phyloP scores from a whole-genome alignment of 1,284 basidiomycete genomes.

The Tetrapyrgos nigripes region DNA sequence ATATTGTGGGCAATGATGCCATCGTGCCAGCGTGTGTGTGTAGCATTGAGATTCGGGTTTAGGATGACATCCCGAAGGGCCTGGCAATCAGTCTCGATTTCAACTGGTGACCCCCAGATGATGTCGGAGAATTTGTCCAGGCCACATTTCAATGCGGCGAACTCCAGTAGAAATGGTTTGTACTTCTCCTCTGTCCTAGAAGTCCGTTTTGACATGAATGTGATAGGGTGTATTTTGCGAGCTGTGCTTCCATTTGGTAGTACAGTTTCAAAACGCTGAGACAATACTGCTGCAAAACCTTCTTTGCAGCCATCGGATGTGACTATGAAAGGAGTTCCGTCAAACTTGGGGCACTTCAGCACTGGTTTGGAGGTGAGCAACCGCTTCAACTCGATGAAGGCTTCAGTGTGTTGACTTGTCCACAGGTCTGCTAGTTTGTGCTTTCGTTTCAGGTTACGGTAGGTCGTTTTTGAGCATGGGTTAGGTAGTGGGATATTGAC shows the following conservation, averaged over 20 bases:
- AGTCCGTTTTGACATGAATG: slow-evolving; percentile 9
- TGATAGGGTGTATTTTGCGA: background rate
- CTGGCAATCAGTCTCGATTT: slow-evolving; percentile 25
- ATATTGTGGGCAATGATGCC: slow-evolving; percentile 18
- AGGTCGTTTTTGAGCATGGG: slow-evolving; percentile 27
- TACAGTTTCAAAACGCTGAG: slow-evolving; percentile 9
- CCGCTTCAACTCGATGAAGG: slow-evolving; percentile 23
- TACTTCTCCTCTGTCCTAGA: too few species aligned
- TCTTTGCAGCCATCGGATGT: too few species aligned
- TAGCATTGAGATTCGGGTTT: slow-evolving; percentile 12
- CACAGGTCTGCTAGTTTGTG: slow-evolving; percentile 20
- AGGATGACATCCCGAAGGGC: slow-evolving; percentile 21
- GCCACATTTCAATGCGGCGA: too few species aligned
- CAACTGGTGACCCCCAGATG: too few species aligned
- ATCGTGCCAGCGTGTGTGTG: slow-evolving; percentile 18
- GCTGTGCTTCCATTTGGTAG: background rate
- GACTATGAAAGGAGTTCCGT: slow-evolving; percentile 23
- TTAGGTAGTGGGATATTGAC: slow-evolving; percentile 15
- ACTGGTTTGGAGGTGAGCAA: slow-evolving; percentile 21
- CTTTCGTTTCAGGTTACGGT: slow-evolving; percentile 23
- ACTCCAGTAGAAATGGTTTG: too few species aligned
- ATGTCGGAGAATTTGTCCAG: too few species aligned
- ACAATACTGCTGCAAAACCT: slow-evolving; percentile 19
- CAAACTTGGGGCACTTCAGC: slow-evolving; percentile 10
- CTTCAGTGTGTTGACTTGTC: slow-evolving; percentile 15